Evolutionary conservation across 805 yeast genomes (phyloP), one percentile per base, ranked within the genome.

Genomic region (Saccharomyces kudriavzevii): DNA sequence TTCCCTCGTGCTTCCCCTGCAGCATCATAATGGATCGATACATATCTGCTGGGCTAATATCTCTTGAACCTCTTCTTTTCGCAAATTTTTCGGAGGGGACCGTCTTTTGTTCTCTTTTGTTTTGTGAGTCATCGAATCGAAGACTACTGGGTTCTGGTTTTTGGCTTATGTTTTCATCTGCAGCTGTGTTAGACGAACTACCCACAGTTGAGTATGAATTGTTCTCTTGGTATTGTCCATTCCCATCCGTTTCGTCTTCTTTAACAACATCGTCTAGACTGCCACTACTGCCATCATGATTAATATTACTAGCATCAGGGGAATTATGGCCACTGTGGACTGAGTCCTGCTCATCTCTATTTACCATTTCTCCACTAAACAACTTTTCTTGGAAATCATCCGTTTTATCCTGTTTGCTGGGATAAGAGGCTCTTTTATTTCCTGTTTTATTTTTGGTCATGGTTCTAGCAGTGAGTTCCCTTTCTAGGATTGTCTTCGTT

Each of bases 21-120:
- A 91, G 73, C 84, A 90, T 83, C 45, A 89, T 83, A 60, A 90
- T 85, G 3, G 96, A 89, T 73, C 85, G 77, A 66, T 77, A 85
- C 82, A 90, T 84, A 64, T 91, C 97, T 49, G 85, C 80, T 1
- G 97, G 96, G 31, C 85, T 84, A 11, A 87, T 73, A 24, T 83
- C 80, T n/a, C 70, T 51, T 11, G 74, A 66, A 60, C 58, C 71
- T 67, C 62, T 69, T 60, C 63, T 67, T 10, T 63, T 60, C 1
- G 57, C 66, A 52, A 73, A 56, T 60, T 64, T 64, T 55, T 74
- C 74, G 2, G 64, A 50, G 20, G 50, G 55, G 17, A n/a, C 47
- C 6, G 10, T 30, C 47, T 14, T 30, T 2, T 22, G 62, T 25
- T 57, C 45, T 29, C 49, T 49, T 31, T 22, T 30, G n/a, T 10